Evolutionary conservation across 768 basidiomycete genomes (phyloP), one percentile per base, ranked within the genome.

Genomic region (Suillus subaureus): DNA sequence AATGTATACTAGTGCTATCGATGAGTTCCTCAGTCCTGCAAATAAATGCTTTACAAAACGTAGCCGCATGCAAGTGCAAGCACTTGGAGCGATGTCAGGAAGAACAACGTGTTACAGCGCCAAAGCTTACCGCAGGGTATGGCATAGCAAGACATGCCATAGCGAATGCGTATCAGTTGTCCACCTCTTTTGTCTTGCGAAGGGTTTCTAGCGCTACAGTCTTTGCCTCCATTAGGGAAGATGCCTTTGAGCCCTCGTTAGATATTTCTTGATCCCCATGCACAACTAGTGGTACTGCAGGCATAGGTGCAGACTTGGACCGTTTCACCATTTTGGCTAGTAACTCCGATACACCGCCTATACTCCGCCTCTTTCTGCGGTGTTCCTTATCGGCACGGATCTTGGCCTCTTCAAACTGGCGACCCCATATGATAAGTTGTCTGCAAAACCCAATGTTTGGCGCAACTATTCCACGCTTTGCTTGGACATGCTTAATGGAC

Each of bases 371-470:
- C 28, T 61, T 68, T 52, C 66, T 58, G 21, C 68, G 68, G 18
- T 56, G 68, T 28, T 71, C 75, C 26, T 60, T 58, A 37, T 66
- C 70, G 15, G 64, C 73, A 15, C 12, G 68, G 21, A 43, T 55
- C 67, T 70, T 77, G 8, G 67, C 69, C 1, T 70, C 72, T 9
- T 77, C 73, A 56, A 77, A 77, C 66, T 70, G 71, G 31, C 60
- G 56, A 15, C 74, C 78, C 75, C 80, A 84, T 4, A 43, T 51
- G 26, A 74, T 69, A 8, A 91, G 81, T 76, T 93, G 91, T 57
- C 75, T 73, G 61, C 84, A 79, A 74, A 93, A 92, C 11, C 89
- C 89, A 1, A 75, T n/a, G 70, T 92, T 93, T 0, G 91, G 91
- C 61, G 78, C 80, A 16, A 87, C 84, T 58, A 92, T 84, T 26